Base-by-base conservation (phyloP, 2,329 filamentous ascomycete genomes). In the Aspergillus intermedius region DNA sequence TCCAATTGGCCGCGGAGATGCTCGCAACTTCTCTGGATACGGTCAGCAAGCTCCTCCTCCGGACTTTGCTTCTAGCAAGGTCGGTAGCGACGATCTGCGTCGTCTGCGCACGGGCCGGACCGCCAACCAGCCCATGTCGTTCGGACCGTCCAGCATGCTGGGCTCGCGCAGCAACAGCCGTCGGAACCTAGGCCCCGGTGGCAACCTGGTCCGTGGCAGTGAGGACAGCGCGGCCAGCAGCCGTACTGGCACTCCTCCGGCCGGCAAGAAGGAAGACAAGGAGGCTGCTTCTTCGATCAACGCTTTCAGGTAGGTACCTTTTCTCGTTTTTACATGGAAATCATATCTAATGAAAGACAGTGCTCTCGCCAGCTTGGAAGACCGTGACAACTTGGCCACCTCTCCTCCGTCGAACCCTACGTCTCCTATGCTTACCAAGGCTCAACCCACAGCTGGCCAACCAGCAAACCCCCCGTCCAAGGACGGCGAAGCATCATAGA, bases 141-240 rank as follows among this genome's bases (percentile, higher is more conserved):
- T 97, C 55, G 91, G 89, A 25, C 91, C 93, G 10, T 86, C 86
- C 46, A 91, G 88, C 53, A 87, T 95, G 79, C 87, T 96, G 61
- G 83, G 81, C 56, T 88, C 86, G n/a, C 84, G 93, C 56, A 94
- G 88, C 75, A 91, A 89, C 76, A 96, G 91, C 55, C 84, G 89
- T 58, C 69, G 68, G 65, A 77, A 75, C 57, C 79, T 93, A 59
- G 87, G 87, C 52, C 87, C 87, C 56, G 85, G 85, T 62, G 81
- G 85, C 60, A 79, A 85, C 56, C 75, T 91, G 56, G 81, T 81
- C 58, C 83, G 87, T 60, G 80, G 83, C 53, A 84, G 83, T 52
- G 90, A 95, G 62, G 90, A 95, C 60, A 96, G 91, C 53, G 87
- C 83, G 60, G 82, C 85, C 58, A 94, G 89, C 48, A 96, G 91